Evolutionary conservation across 179 eudicot species (phyloP).

Genomic region (Amaranthus tricolor): DNA sequence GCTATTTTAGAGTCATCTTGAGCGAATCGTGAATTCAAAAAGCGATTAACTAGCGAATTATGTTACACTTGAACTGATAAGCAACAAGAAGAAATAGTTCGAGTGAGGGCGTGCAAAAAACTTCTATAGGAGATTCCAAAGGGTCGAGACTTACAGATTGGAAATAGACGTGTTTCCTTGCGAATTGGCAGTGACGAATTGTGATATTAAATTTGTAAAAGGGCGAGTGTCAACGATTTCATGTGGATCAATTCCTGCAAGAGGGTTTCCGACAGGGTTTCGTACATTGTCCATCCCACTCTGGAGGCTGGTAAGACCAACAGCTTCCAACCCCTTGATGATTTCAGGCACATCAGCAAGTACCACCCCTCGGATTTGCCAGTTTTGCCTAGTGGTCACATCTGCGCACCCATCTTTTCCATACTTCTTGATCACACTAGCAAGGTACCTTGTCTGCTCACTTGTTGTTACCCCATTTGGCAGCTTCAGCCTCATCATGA

Average conservation of each 20-base stretch:
- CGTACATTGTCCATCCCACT: constrained; percentile 99
- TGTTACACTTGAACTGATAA: too few relatives aligned
- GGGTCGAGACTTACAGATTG: constrained; percentile 57
- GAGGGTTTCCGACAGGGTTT: constrained; percentile 90
- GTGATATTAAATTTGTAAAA: constrained; percentile 66
- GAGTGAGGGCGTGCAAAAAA: too few relatives aligned
- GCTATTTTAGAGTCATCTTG: too few relatives aligned
- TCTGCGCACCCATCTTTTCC: constrained; percentile 95
- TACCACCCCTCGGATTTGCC: constrained; percentile 96
- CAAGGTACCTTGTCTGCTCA: constrained; percentile 82
- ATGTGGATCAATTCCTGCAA: constrained; percentile 89
- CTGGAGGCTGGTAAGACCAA: constrained; percentile 90
- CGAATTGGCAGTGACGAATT: constrained; percentile 75
- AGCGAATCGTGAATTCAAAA: too few relatives aligned
- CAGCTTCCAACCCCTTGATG: constrained; percentile 64
- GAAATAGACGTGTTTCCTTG: constrained; percentile 64
- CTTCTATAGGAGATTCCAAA: neutral
- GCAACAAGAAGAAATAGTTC: neutral
- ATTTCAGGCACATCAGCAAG: constrained; percentile 88
- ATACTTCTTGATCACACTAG: constrained; percentile 76
- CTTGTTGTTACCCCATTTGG: constrained; percentile 95
- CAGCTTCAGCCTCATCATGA: constrained; percentile 97
- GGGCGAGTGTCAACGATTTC: constrained; percentile 93
- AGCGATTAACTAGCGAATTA: too few relatives aligned
- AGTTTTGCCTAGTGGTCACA: constrained; percentile 91